phyloP scores from a whole-genome alignment of 371 early-diverging fungal genomes.

The Mucor mucedo region DNA sequence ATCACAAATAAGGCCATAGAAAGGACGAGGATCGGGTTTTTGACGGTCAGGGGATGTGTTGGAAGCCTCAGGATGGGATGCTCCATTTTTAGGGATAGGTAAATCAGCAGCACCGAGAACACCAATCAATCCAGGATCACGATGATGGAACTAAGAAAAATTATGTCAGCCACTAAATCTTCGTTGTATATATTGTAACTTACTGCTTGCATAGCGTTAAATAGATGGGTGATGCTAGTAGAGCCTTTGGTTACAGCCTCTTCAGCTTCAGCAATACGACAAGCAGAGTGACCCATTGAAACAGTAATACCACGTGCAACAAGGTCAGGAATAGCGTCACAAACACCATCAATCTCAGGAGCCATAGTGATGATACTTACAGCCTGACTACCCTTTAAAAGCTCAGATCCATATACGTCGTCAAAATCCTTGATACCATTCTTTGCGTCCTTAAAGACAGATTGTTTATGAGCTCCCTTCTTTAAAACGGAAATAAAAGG shows the following conservation, averaged over 20 bases:
- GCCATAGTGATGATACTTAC: constrained; percentile 81
- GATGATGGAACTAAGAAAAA: constrained; percentile 71
- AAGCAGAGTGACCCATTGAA: constrained; percentile 77
- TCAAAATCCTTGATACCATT: constrained; percentile 75
- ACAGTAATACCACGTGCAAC: constrained; percentile 72
- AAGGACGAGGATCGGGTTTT: constrained; percentile 68
- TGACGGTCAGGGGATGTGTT: constrained; percentile 37
- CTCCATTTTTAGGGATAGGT: constrained; percentile 31
- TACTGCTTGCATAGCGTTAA: constrained; percentile 83
- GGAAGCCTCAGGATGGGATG: constrained; percentile 41
- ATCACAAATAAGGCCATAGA: constrained; percentile 83
- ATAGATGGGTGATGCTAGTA: constrained; percentile 79
- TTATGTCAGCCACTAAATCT: neutral
- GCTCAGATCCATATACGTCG: constrained; percentile 70
- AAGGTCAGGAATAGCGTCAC: constrained; percentile 72
- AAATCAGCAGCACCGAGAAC: constrained; percentile 66
- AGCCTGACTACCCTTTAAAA: constrained; percentile 52
- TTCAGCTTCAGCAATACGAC: constrained; percentile 74
- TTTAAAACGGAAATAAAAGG: constrained; percentile 73
- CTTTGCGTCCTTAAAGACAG: constrained; percentile 66
- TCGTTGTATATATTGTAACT: constrained; percentile 15
- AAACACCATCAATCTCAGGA: constrained; percentile 81
- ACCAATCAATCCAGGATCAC: constrained; percentile 82
- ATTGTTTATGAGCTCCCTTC: constrained; percentile 81
- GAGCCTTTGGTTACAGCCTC: constrained; percentile 71